phyloP scores from a whole-genome alignment of 163 green algal species.

The Coccomyxa subellipsoidea region DNA sequence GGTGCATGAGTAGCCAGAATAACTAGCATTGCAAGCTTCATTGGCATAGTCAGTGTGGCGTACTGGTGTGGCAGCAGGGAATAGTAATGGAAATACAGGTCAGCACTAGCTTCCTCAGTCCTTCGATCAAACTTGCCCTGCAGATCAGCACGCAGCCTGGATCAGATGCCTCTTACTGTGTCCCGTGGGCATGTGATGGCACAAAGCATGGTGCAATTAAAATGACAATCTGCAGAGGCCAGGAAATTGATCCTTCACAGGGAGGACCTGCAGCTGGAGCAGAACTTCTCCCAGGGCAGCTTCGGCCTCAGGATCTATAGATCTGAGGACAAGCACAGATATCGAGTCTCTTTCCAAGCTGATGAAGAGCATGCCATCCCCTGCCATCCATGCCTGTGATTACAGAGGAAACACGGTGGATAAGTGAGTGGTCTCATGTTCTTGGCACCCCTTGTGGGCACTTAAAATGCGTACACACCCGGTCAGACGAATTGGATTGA shows the following conservation, averaged over 20 bases:
- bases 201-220: too few species aligned
- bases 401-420: background rate
- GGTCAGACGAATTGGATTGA: background rate
- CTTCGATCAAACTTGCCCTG: conserved; percentile 41
- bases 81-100: conserved; percentile 91
- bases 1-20: too few species aligned
- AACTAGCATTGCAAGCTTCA: background rate
- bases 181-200: too few species aligned
- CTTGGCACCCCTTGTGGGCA: too few species aligned
- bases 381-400: background rate
- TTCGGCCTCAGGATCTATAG: background rate
- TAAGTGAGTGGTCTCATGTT: too few species aligned
- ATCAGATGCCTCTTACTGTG: too few species aligned
- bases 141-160: background rate
- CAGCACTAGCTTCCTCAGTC: conserved; percentile 68
- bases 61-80: conserved; percentile 82
- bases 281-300: background rate
- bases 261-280: background rate
- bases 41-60: background rate
- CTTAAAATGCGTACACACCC: background rate
- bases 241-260: too few species aligned
- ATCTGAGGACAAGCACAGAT: background rate
- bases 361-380: background rate
- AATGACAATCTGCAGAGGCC: too few species aligned
- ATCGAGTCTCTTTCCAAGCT: background rate